Evolutionary conservation across 2,329 filamentous ascomycete genomes (phyloP).

Genomic region (Bipolaris sorokiniana): DNA sequence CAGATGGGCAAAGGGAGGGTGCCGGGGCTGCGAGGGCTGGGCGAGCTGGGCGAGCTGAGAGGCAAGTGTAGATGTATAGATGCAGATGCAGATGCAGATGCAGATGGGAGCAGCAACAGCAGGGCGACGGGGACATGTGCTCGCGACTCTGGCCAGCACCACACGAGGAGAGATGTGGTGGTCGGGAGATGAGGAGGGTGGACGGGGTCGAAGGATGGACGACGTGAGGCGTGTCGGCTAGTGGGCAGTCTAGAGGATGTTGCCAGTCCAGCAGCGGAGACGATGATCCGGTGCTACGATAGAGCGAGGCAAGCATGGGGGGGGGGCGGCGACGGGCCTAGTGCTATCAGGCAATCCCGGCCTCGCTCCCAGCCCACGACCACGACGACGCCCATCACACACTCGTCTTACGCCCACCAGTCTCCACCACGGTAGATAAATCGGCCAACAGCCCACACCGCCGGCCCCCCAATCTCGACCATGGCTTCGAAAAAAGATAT

Average conservation of each 20-base stretch:
- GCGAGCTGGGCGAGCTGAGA: conserved; percentile 11
- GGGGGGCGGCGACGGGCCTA: conserved; percentile 8
- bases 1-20: conserved; percentile 27
- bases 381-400: conserved; percentile 5
- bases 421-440: conserved; percentile 16
- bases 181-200: conserved; percentile 12
- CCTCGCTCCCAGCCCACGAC: conserved; percentile 7
- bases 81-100: too few relatives aligned
- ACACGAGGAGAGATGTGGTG: conserved; percentile 10
- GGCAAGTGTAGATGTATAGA: background rate
- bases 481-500: conserved; percentile 79
- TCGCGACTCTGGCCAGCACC: conserved; percentile 10
- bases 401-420: conserved; percentile 23
- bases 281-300: conserved; percentile 15
- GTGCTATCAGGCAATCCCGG: conserved; percentile 2
- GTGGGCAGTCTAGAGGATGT: conserved; percentile 22
- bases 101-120: background rate
- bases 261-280: conserved; percentile 19
- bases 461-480: conserved; percentile 26
- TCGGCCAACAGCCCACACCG: conserved; percentile 16
- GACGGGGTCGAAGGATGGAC: conserved; percentile 3
- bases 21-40: conserved; percentile 23
- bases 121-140: conserved; percentile 17
- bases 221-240: conserved; percentile 16
- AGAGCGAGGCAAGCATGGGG: conserved; percentile 11